Base-by-base conservation (phyloP, 768 basidiomycete genomes). In the Ephemerocybe angulata region DNA sequence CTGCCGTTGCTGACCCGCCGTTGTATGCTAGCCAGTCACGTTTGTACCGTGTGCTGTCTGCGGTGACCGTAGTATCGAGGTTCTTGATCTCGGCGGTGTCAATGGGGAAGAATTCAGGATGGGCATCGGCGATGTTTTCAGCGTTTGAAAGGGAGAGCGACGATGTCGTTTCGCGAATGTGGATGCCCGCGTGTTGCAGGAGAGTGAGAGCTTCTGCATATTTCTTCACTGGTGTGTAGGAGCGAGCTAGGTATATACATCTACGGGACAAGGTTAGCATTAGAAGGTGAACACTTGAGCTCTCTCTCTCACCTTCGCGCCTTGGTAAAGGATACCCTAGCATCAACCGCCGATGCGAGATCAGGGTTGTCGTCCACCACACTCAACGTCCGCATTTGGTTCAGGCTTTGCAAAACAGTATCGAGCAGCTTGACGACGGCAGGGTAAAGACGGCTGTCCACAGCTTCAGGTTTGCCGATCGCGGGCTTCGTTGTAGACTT, bases 351-450 rank as follows among this genome's bases (percentile, higher is more conserved):
- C 4, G 86, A 76, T 0, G 86, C 82, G 4, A 97, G 78, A 59
- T 93, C 90, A 0, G 91, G 86, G 62, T 85, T 90, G 67, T 93
- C 91, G 62, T 96, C 92, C 13, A 96, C 90, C 35, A 93, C 81
- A 50, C 84, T 89, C 54, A 97, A 74, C 5, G 81, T 82, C 25
- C 89, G 77, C 84, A 96, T 89, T 68, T 93, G 90, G 51, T 83
- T 82, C 42, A 97, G 72, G 63, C 87, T 88, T 71, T 96, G 93
- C 19, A 96, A 69, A 28, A 92, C 79, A 2, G 89, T 87, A 68
- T 97, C 94, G 40, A 92, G 82, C 10, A 91, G 73, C 69, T 96
- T 96, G 67, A 97, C 87, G 7, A 96, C 76, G 0, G 90, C 93
- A 5, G 93, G 92, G 64, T 83, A 90, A n/a, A 88, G 72, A 49